A percentile compares a stretch with the other conserved stretches of the same genome.
These are phyloP conservation scores for Cerioporus squamosus DNA, from an alignment of 1,284 basidiomycete species.

Conservation along the genomic window DNA sequence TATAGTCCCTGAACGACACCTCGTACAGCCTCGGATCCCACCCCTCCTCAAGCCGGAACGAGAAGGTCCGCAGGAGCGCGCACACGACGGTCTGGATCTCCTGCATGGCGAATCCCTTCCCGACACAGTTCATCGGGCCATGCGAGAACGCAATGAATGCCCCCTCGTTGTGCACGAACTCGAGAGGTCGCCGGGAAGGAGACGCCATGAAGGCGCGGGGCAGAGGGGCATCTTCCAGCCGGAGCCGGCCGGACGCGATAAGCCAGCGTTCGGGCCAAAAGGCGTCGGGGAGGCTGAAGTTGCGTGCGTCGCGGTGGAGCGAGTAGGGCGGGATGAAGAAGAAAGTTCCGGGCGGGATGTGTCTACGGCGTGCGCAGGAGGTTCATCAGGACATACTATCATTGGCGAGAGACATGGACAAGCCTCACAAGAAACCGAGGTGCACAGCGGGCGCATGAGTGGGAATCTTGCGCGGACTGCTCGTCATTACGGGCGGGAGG, in stretches of 20 bases:
- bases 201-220: no score
- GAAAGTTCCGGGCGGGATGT: neutral
- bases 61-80: neutral
- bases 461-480: neutral
- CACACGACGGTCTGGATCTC: conserved; percentile 11
- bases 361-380: neutral
- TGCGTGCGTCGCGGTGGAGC: neutral
- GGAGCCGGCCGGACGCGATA: neutral
- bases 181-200: no score
- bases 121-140: conserved; percentile 34
- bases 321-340: neutral
- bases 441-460: neutral
- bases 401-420: neutral
- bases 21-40: neutral
- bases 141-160: conserved; percentile 33
- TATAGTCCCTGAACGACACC: neutral
- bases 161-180: conserved; percentile 19
- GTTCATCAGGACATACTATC: neutral
- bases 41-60: neutral
- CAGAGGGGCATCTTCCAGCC: neutral
- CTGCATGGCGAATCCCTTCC: conserved; percentile 31
- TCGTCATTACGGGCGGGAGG: neutral
- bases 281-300: neutral
- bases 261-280: neutral
- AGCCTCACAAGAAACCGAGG: neutral